phyloP scores from a whole-genome alignment of 75 land plant genomes.

The Sequoiadendron giganteum region DNA sequence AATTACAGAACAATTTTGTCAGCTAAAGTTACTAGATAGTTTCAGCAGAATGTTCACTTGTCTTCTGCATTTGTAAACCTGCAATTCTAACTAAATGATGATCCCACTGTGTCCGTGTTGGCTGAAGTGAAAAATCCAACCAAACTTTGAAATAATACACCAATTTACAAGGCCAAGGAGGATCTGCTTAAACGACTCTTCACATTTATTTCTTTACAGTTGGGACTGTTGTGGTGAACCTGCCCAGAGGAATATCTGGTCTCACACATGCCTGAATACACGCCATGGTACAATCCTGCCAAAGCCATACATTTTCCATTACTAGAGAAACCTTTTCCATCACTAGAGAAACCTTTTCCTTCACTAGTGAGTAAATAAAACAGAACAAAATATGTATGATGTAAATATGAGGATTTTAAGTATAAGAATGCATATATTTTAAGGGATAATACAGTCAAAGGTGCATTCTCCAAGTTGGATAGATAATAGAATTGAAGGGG shows the following conservation, averaged over 20 bases:
- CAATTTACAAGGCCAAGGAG: not conserved
- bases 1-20: too few relatives aligned
- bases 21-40: too few relatives aligned
- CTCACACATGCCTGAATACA: slow-evolving; percentile 15
- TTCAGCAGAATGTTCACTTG: not conserved
- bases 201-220: not conserved
- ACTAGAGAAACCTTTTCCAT: too few relatives aligned
- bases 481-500: too few relatives aligned
- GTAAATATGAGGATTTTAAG: too few relatives aligned
- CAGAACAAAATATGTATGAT: too few relatives aligned
- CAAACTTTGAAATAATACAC: not conserved
- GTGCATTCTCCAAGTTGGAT: too few relatives aligned
- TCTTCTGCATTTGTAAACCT: not conserved
- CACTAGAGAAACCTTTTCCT: too few relatives aligned
- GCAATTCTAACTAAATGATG: not conserved
- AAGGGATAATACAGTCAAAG: too few relatives aligned
- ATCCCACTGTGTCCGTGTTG: not conserved
- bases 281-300: slow-evolving; percentile 15
- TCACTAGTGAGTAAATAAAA: too few relatives aligned
- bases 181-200: not conserved
- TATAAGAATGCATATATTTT: too few relatives aligned
- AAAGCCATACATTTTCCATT: not conserved
- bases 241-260: slow-evolving; percentile 10
- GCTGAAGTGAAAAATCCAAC: not conserved
- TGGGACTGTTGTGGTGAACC: slow-evolving; percentile 16